phyloP scores from a whole-genome alignment of 345 rosid genomes.

The Citrus cavaleriei region DNA sequence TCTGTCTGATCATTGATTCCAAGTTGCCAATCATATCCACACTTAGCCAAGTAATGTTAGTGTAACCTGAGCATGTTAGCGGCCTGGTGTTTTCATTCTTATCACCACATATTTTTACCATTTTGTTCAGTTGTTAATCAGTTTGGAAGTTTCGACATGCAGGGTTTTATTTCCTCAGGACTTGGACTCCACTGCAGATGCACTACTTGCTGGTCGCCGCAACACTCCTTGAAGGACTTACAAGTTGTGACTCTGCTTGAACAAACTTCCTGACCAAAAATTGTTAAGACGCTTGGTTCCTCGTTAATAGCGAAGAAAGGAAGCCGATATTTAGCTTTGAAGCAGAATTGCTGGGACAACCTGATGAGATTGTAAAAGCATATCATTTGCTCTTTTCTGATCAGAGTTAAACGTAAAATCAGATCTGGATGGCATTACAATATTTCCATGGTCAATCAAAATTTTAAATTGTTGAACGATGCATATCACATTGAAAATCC shows the following conservation, averaged over 20 bases:
- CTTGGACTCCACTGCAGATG: constrained; percentile 70
- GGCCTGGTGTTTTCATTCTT: background rate
- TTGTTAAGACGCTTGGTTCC: background rate
- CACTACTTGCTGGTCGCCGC: constrained; percentile 49
- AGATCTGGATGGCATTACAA: background rate
- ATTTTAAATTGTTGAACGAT: background rate
- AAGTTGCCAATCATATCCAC: background rate
- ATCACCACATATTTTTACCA: background rate
- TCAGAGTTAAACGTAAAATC: background rate
- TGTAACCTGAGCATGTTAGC: background rate
- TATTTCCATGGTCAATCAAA: background rate
- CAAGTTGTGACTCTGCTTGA: background rate
- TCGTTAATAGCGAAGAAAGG: background rate
- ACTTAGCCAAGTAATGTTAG: background rate
- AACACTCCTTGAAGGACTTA: constrained; percentile 21
- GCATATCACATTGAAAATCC: background rate
- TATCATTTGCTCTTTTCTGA: background rate
- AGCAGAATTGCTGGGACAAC: background rate
- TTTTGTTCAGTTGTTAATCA: background rate
- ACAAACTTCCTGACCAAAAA: background rate
- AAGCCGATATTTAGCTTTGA: background rate
- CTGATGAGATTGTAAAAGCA: background rate
- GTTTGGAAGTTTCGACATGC: constrained; percentile 20
- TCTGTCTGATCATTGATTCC: background rate
- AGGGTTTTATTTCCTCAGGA: constrained; percentile 97